Percentiles rank a stretch among this genome's conserved stretches.
Evolutionary conservation across 306 rosid genomes (phyloP).

Genomic region (Carpinus viminea): DNA sequence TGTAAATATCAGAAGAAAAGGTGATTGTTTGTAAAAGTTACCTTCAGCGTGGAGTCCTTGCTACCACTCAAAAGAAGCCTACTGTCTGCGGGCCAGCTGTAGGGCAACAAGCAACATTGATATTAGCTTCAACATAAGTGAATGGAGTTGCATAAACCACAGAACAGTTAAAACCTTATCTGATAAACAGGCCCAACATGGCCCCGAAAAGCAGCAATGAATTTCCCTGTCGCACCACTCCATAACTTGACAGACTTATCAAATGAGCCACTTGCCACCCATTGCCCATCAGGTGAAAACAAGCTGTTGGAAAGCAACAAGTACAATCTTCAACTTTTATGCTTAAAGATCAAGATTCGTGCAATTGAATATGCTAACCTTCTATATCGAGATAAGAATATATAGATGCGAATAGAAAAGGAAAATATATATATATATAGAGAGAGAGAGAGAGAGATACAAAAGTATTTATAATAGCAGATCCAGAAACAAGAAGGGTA

Average conservation of each 20-base stretch:
- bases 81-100: conserved; percentile 98
- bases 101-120: conserved; percentile 25
- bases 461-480: neutral
- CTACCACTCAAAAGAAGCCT: conserved; percentile 90
- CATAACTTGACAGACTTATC: conserved; percentile 93
- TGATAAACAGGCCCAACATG: conserved; percentile 96
- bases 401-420: neutral
- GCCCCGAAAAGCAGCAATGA: conserved; percentile 79
- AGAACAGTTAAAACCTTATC: conserved; percentile 61
- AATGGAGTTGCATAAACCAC: conserved; percentile 3
- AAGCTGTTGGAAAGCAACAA: conserved; percentile 50
- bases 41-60: conserved; percentile 95
- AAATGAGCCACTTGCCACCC: conserved; percentile 96
- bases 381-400: neutral
- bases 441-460: too few species aligned
- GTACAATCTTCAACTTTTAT: conserved; percentile 14
- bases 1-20: neutral
- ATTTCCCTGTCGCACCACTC: conserved; percentile 83
- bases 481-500: too few species aligned
- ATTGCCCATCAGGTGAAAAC: conserved; percentile 99
- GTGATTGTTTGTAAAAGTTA: conserved; percentile 23
- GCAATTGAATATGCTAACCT: neutral
- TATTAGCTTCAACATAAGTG: conserved; percentile 22
- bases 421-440: too few species aligned
- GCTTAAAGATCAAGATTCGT: conserved; percentile 13